Evolutionary conservation across 441 rosid species (phyloP).

Genomic region (Monsonia emarginata): DNA sequence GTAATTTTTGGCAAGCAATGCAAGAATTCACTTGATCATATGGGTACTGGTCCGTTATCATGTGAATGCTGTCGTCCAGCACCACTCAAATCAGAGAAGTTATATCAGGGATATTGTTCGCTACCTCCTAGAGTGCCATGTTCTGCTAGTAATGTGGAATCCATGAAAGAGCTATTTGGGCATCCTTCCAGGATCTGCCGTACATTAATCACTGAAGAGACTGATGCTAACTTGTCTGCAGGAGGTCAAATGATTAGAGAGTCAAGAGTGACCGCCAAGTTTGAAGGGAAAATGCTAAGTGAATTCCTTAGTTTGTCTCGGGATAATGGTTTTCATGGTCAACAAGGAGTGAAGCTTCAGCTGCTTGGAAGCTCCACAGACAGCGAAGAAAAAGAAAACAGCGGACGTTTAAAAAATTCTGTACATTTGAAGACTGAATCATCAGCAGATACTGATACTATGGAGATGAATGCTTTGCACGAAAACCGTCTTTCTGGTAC

Average conservation of each 20-base stretch:
- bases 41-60: constrained; percentile 19
- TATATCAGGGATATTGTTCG: constrained; percentile 20
- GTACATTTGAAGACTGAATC: constrained; percentile 39
- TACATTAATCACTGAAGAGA: constrained; percentile 30
- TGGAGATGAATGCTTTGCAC: constrained; percentile 47
- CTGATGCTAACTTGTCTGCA: constrained; percentile 30
- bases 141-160: constrained; percentile 26
- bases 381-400: constrained; percentile 30
- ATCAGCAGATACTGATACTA: constrained; percentile 54
- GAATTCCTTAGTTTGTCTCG: constrained; percentile 39
- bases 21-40: constrained; percentile 15
- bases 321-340: constrained; percentile 24
- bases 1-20: constrained; percentile 17
- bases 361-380: constrained; percentile 47
- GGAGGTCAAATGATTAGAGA: constrained; percentile 35
- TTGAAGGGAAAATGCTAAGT: constrained; percentile 36
- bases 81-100: constrained; percentile 15
- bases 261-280: constrained; percentile 31
- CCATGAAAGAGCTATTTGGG: constrained; percentile 26
- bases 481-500: constrained; percentile 41
- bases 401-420: constrained; percentile 18
- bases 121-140: constrained; percentile 24
- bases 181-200: constrained; percentile 31
- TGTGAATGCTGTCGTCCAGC: constrained; percentile 16
- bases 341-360: constrained; percentile 43